Percentiles rank a stretch among this genome's conserved stretches.
phyloP scores from a whole-genome alignment of 2,329 filamentous ascomycete genomes.

The Sporothrix inflata region DNA sequence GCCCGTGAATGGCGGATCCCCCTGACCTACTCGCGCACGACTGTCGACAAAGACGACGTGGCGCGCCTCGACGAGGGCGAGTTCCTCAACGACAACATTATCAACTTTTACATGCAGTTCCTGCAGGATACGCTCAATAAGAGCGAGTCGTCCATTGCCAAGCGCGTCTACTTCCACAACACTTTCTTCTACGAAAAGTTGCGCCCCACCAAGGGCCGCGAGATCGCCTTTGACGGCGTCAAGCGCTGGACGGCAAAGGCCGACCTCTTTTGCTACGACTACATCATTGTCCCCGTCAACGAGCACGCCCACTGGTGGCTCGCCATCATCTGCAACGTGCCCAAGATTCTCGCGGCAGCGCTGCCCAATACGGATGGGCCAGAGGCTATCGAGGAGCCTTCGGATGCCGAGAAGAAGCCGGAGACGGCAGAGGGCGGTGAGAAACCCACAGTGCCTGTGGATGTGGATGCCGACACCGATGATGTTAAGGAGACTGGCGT shows the following conservation, averaged over 20 bases:
- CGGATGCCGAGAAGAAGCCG: not conserved
- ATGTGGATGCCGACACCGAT: not conserved
- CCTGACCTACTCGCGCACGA: conserved; percentile 67
- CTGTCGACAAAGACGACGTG: conserved; percentile 73
- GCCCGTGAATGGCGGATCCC: conserved; percentile 57
- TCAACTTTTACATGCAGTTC: conserved; percentile 83
- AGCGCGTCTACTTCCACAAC: conserved; percentile 84
- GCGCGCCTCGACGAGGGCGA: conserved; percentile 78
- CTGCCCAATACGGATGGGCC: conserved; percentile 1
- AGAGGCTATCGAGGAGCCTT: too few relatives aligned
- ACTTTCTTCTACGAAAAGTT: conserved; percentile 88
- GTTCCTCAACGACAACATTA: conserved; percentile 89
- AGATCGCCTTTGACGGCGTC: conserved; percentile 83
- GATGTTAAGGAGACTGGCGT: not conserved
- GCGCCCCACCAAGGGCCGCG: conserved; percentile 59
- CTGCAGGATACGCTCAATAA: conserved; percentile 64
- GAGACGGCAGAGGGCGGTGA: not conserved
- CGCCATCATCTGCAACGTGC: conserved; percentile 90
- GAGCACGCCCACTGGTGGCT: conserved; percentile 90
- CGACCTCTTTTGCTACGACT: conserved; percentile 84
- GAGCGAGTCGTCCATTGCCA: conserved; percentile 57
- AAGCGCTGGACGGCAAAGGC: conserved; percentile 84
- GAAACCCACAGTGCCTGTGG: not conserved
- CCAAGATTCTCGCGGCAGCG: conserved; percentile 55
- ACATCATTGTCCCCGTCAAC: conserved; percentile 90